Conservation (phyloP, 495 filamentous ascomycete genomes). For the Penicillium diatomitis region DNA sequence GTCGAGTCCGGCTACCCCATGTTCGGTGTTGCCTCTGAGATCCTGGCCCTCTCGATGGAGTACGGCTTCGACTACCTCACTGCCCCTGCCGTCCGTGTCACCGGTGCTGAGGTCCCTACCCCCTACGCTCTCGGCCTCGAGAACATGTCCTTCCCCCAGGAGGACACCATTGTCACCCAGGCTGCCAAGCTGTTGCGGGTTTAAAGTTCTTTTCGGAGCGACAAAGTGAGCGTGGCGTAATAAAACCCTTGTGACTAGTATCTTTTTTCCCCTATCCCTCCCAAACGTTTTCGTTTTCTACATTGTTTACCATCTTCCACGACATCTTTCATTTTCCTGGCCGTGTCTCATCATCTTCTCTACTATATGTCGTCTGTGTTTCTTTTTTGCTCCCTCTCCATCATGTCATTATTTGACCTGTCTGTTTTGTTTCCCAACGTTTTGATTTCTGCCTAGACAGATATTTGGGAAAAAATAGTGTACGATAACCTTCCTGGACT, state of each 20-base stretch:
- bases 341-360: slow-evolving; percentile 7
- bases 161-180: slow-evolving; percentile 71
- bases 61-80: slow-evolving; percentile 97
- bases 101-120: slow-evolving; percentile 92
- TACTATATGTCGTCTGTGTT: slow-evolving; percentile 10
- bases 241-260: slow-evolving; percentile 29
- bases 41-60: slow-evolving; percentile 90
- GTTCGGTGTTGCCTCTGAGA: slow-evolving; percentile 85
- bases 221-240: slow-evolving; percentile 15
- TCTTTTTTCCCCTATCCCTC: background rate
- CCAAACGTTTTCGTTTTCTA: slow-evolving; percentile 14
- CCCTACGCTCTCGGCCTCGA: slow-evolving; percentile 85
- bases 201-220: slow-evolving; percentile 30
- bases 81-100: slow-evolving; percentile 84
- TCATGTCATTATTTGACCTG: slow-evolving; percentile 14
- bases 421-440: too few relatives aligned
- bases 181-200: slow-evolving; percentile 75
- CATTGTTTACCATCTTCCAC: slow-evolving; percentile 9
- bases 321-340: too few relatives aligned
- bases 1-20: slow-evolving; percentile 95
- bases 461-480: slow-evolving; percentile 25
- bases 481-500: slow-evolving; percentile 27
- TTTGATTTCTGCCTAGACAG: slow-evolving; percentile 14
- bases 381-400: slow-evolving; percentile 4
- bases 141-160: slow-evolving; percentile 84